phyloP scores from a whole-genome alignment of 495 filamentous ascomycete species.

The Coniosporium apollinis region DNA sequence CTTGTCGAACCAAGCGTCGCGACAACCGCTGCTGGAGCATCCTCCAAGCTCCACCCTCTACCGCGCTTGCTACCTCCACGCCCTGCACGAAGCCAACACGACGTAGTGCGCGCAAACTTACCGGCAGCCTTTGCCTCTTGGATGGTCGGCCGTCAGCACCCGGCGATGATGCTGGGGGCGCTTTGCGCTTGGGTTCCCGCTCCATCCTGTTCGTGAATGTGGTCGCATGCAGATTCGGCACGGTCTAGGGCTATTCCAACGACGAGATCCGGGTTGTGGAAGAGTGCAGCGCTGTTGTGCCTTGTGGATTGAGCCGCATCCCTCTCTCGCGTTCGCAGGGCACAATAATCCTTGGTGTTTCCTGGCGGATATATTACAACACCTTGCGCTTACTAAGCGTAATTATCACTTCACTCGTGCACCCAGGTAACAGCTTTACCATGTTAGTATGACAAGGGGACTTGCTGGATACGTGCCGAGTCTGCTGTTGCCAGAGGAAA shows the following conservation, averaged over 20 bases:
- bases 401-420: too few relatives aligned
- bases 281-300: background rate
- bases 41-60: constrained; percentile 9
- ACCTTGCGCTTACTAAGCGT: too few relatives aligned
- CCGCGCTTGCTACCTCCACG: constrained; percentile 2
- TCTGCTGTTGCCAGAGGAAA: too few relatives aligned
- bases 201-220: constrained; percentile 11
- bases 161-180: constrained; percentile 5
- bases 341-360: too few relatives aligned
- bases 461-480: too few relatives aligned
- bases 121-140: constrained; percentile 43
- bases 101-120: constrained; percentile 24
- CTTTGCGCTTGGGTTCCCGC: constrained; percentile 16
- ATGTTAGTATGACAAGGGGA: too few relatives aligned
- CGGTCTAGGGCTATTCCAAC: too few relatives aligned
- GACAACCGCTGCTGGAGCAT: constrained; percentile 2
- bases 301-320: background rate
- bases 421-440: too few relatives aligned
- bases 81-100: background rate
- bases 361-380: too few relatives aligned
- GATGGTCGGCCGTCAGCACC: constrained; percentile 39
- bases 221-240: constrained; percentile 1
- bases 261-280: too few relatives aligned
- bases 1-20: constrained; percentile 6
- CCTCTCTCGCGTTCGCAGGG: too few relatives aligned